Base-by-base conservation (phyloP, 1,284 basidiomycete genomes). In the Filobasidium uniguttulatum region DNA sequence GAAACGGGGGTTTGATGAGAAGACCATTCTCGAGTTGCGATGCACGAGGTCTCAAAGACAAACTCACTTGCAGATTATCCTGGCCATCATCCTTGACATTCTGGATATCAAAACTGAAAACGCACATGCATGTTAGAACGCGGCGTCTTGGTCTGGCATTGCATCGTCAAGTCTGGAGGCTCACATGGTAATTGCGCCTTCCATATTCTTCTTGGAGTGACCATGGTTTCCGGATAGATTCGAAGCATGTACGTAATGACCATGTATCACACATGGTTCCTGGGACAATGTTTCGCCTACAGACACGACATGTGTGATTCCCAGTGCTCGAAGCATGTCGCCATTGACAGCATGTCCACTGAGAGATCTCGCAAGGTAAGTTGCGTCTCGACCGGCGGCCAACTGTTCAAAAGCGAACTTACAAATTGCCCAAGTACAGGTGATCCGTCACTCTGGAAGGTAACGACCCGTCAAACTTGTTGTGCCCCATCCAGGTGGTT, bases 261-360 rank as follows among this genome's bases (percentile, higher is more conserved):
- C 47, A 20, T 48, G 46, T 9, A 53, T 44, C 41, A 53, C 15
- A 4, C 30, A 23, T 6, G 41, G 41, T 29, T 53, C 51, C 25
- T 22, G 28, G 6, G 35, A 36, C 5, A 66, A 54, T 43, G 62
- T 65, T 72, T 97, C 93, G 46, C 93, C 93, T 3, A 97, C 89
- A 3, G 87, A 91, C 29, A 98, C 91, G 56, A 98, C 90, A 62
- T 97, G 91, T 1, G 89, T 93, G 61, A 98, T 94, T 37, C 88
- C 88, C n/a, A 98, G 77, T 2, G 87, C 83, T 59, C 88, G 83
- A 3, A 97, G 79, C 89, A 98, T 94, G 60, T 85, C 83, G 37
- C 82, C 89, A 64, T 98, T 98, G 40, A 83, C 77, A 0, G 93
- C 93, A 59, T 97, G 93, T 61, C 87, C 86, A 61, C 84, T 86